A percentile compares a stretch with the other conserved stretches of the same genome.
These are phyloP conservation scores for Glycine latifolia DNA, from an alignment of 306 rosid genomes.

Conservation along the genomic window DNA sequence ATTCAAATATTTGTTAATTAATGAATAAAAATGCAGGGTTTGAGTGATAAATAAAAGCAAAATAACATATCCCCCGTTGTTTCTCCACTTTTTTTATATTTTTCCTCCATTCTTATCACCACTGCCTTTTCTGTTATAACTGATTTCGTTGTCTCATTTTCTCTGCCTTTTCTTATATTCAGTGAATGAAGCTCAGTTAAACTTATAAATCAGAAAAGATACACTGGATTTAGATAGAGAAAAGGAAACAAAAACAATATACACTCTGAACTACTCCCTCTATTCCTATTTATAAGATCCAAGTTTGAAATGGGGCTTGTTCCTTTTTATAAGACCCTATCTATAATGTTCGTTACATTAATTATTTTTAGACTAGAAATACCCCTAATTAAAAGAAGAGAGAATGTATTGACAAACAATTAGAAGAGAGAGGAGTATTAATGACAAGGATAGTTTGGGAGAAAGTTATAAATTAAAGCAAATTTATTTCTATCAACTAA, in stretches of 20 bases:
- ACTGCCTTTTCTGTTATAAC: not conserved
- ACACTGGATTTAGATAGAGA: not conserved
- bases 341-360: no score
- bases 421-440: no score
- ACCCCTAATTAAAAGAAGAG: no score
- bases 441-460: no score
- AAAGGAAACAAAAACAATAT: not conserved
- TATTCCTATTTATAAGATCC: no score
- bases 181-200: not conserved
- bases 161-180: not conserved
- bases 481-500: no score
- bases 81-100: not conserved
- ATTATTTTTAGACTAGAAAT: no score
- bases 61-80: slow-evolving; percentile 1
- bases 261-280: not conserved
- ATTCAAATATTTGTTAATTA: slow-evolving; percentile 15
- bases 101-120: not conserved
- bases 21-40: not conserved
- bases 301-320: no score
- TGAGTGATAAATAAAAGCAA: slow-evolving; percentile 13
- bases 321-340: no score
- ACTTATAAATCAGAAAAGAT: not conserved
- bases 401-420: no score
- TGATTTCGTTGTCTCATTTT: not conserved
- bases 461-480: no score